Evolutionary conservation across 129 eudicot species (phyloP).

Genomic region (Sambucus nigra): DNA sequence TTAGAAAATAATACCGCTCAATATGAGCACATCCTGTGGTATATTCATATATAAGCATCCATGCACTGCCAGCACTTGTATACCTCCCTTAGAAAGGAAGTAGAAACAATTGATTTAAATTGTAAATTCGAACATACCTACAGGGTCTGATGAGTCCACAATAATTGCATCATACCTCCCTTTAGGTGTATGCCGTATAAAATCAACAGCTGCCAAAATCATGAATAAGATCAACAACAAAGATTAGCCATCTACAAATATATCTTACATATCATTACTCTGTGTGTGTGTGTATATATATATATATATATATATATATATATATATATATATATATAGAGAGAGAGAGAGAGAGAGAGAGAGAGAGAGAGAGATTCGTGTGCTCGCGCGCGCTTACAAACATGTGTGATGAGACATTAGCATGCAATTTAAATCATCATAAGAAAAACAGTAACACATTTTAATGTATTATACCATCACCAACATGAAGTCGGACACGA

Average conservation of each 20-base stretch:
- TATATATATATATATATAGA: no score
- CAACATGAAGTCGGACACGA: constrained; percentile 81
- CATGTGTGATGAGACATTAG: no score
- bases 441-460: not conserved
- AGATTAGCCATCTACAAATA: not conserved
- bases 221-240: not conserved
- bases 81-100: not conserved
- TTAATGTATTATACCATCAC: constrained; percentile 55
- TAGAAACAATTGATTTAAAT: not conserved
- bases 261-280: not conserved
- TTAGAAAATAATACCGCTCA: no score
- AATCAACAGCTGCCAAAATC: constrained; percentile 55
- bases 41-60: not conserved
- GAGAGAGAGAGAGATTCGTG: no score
- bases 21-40: not conserved
- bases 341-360: no score
- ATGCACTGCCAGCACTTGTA: not conserved
- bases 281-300: not conserved
- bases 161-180: constrained; percentile 87
- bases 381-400: not conserved
- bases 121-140: constrained; percentile 47
- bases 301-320: no score
- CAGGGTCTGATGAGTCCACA: constrained; percentile 95
- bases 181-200: constrained; percentile 42
- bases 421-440: not conserved